phyloP scores from a whole-genome alignment of 192 early-diverging fungal genomes.

The Podila horticola region DNA sequence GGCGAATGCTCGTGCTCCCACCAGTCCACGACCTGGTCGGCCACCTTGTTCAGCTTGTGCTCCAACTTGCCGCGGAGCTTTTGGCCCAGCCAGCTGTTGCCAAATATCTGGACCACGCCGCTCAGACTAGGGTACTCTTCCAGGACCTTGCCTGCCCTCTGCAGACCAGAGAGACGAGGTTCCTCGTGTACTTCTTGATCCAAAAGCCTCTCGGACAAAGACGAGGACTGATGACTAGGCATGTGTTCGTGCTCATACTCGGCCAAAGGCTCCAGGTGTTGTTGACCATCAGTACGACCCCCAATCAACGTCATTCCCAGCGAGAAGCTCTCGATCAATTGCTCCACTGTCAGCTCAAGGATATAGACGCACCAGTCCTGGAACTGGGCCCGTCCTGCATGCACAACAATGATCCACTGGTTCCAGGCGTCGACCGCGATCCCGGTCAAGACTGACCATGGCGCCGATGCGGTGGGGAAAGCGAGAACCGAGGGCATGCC shows the following conservation, averaged over 20 bases:
- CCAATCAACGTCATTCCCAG: conserved; percentile 29
- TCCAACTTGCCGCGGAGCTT: conserved; percentile 27
- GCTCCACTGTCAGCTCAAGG: conserved; percentile 32
- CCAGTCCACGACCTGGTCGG: conserved; percentile 41
- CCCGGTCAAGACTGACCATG: conserved; percentile 18
- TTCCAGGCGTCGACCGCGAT: conserved; percentile 42
- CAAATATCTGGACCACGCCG: conserved; percentile 13
- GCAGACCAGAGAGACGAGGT: conserved; percentile 14
- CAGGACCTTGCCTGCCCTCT: conserved; percentile 26
- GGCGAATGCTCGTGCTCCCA: conserved; percentile 11
- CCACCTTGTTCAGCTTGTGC: conserved; percentile 26
- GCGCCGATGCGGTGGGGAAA: conserved; percentile 2
- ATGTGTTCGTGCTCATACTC: neutral
- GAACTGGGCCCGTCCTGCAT: conserved; percentile 42
- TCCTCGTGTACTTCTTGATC: neutral
- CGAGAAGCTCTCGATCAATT: conserved; percentile 31
- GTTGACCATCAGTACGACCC: neutral
- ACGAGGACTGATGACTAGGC: neutral
- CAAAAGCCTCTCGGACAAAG: neutral
- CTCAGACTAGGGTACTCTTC: conserved; percentile 24
- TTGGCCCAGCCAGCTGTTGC: conserved; percentile 36
- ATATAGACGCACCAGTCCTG: conserved; percentile 45
- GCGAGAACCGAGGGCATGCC: conserved; percentile 17
- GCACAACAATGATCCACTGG: conserved; percentile 38
- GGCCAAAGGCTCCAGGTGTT: neutral